These are phyloP conservation scores for Kwoniella newhampshirensis DNA, from an alignment of 768 basidiomycete genomes.

Conservation along the genomic window DNA sequence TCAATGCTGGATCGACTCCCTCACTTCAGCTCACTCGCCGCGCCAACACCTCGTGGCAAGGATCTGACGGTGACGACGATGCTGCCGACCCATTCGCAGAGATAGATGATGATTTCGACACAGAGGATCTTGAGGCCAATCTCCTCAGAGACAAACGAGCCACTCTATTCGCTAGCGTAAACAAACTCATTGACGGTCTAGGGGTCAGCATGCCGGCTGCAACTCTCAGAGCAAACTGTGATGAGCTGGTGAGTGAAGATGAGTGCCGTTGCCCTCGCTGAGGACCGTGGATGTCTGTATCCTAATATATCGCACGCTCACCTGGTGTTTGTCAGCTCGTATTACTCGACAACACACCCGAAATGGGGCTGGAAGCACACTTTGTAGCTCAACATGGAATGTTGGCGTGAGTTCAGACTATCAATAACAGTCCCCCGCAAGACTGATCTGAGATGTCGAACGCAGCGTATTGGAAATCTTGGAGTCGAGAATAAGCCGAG, in stretches of 20 bases:
- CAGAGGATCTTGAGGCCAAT: slow-evolving; percentile 84
- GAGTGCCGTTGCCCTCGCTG: background rate
- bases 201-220: slow-evolving; percentile 72
- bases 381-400: slow-evolving; percentile 91
- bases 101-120: slow-evolving; percentile 83
- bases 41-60: slow-evolving; percentile 86
- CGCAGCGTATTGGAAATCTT: slow-evolving; percentile 76
- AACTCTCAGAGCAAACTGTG: slow-evolving; percentile 76
- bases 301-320: too few species aligned
- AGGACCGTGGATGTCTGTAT: too few species aligned
- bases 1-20: slow-evolving; percentile 52
- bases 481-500: slow-evolving; percentile 79
- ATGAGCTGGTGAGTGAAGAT: slow-evolving; percentile 68
- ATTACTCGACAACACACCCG: slow-evolving; percentile 66
- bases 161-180: slow-evolving; percentile 74
- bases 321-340: slow-evolving; percentile 59
- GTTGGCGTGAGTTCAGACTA: slow-evolving; percentile 61
- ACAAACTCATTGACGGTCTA: slow-evolving; percentile 80
- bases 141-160: slow-evolving; percentile 91
- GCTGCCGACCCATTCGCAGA: slow-evolving; percentile 90
- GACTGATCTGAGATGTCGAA: background rate
- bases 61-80: slow-evolving; percentile 80
- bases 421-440: background rate
- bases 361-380: slow-evolving; percentile 76
- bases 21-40: slow-evolving; percentile 79